Conservation (phyloP, 1,139 yeast species). For the Pichia sp. region DNA sequence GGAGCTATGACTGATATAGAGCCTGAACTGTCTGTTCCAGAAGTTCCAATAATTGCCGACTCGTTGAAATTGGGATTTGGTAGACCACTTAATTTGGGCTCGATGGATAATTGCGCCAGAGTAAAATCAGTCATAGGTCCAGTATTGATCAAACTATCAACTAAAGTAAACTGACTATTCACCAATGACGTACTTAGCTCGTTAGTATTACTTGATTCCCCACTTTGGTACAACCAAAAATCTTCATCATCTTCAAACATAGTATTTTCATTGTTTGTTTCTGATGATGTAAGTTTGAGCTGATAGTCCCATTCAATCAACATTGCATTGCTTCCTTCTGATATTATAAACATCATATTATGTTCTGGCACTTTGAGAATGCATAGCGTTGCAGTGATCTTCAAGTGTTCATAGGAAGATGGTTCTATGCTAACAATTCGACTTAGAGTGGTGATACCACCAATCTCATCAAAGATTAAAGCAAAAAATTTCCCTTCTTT, state of each 20-base stretch:
- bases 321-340: conserved; percentile 37
- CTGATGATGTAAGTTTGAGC: conserved; percentile 6
- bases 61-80: conserved; percentile 62
- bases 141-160: conserved; percentile 53
- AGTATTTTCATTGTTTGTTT: conserved; percentile 20
- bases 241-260: conserved; percentile 31
- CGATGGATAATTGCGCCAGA: conserved; percentile 54
- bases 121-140: conserved; percentile 76
- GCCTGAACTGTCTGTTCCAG: conserved; percentile 51
- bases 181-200: conserved; percentile 17
- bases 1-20: conserved; percentile 59
- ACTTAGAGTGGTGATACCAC: conserved; percentile 25
- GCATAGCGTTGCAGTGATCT: conserved; percentile 19
- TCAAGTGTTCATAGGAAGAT: conserved; percentile 17
- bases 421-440: conserved; percentile 17
- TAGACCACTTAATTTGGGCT: conserved; percentile 50
- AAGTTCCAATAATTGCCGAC: conserved; percentile 59
- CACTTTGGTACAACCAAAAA: conserved; percentile 28
- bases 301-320: conserved; percentile 31
- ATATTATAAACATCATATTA: conserved; percentile 36
- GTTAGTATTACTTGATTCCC: conserved; percentile 17
- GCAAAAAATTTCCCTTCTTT: conserved; percentile 45
- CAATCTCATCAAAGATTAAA: conserved; percentile 40
- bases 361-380: conserved; percentile 22
- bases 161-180: conserved; percentile 32